These are phyloP conservation scores for Lasiodiplodia gonubiensis DNA, from an alignment of 2,329 filamentous ascomycete species.

Conservation along the genomic window DNA sequence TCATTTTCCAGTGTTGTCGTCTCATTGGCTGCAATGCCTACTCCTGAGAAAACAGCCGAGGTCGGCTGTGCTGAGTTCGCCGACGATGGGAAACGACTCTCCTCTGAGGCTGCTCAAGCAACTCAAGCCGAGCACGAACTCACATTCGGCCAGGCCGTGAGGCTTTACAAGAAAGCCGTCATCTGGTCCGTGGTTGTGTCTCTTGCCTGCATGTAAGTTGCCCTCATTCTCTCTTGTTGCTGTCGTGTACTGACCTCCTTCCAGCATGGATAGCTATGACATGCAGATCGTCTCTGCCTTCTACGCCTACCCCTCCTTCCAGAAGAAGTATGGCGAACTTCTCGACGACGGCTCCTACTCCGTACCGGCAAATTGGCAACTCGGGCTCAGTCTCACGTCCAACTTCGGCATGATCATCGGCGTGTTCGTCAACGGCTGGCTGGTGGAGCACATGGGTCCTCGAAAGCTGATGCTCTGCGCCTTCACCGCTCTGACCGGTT, in stretches of 20 bases:
- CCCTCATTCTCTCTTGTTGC: neutral
- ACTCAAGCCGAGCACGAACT: slow-evolving; percentile 8
- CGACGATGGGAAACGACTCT: neutral
- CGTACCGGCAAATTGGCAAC: slow-evolving; percentile 53
- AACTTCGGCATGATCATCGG: slow-evolving; percentile 53
- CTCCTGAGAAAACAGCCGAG: neutral
- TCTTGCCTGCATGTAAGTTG: slow-evolving; percentile 53
- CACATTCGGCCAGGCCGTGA: slow-evolving; percentile 2
- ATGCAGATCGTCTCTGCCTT: slow-evolving; percentile 80
- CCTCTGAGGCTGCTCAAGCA: neutral
- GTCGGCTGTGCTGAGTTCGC: neutral
- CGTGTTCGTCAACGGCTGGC: slow-evolving; percentile 52
- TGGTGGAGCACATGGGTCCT: slow-evolving; percentile 53
- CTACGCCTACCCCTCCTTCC: slow-evolving; percentile 58
- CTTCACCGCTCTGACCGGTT: slow-evolving; percentile 47
- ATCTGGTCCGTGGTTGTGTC: slow-evolving; percentile 83
- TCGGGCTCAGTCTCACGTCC: slow-evolving; percentile 53
- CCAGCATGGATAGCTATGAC: slow-evolving; percentile 91
- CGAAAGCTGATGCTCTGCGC: slow-evolving; percentile 50
- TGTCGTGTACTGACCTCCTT: slow-evolving; percentile 50
- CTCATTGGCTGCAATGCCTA: too few relatives aligned
- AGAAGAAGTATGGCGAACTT: slow-evolving; percentile 49
- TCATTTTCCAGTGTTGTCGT: too few relatives aligned
- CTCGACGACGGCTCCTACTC: slow-evolving; percentile 44
- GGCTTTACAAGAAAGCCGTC: slow-evolving; percentile 79